Base-by-base conservation (phyloP, 1,284 basidiomycete species). In the Cystobasidiaceae sp. region DNA sequence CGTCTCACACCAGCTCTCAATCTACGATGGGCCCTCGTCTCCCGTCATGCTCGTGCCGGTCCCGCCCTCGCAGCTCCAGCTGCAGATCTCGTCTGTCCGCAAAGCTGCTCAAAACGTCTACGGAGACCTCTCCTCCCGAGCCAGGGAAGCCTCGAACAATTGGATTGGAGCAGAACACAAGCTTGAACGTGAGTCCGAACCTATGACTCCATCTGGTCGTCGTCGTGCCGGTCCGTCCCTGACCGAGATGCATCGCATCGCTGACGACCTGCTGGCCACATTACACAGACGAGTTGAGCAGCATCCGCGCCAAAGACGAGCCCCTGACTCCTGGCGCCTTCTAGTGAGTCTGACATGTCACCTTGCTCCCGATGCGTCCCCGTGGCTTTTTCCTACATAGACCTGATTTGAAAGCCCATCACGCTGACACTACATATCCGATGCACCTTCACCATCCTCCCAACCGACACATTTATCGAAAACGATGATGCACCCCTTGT, bases 91-190 rank as follows among this genome's bases (percentile, higher is more conserved):
- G n/a, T 54, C 60, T 9, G 32, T 63, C 27, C 23, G 60, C 23
- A 63, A 54, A 41, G 49, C 60, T 25, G 37, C 60, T 15, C 44
- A 63, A 55, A 30, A 34, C 15, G 21, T 55, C 9, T 63, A 63
- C 27, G 50, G 41, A 11, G 39, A 44, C 51, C 32, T 50, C 25
- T 41, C 37, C 23, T 9, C n/a, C 37, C 21, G 33, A 21, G 45
- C 56, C 13, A 45, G 66, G 17, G 28, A 27, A 32, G 64, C 65
- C 32, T 68, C 68, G 17, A 58, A 71, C 33, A 66, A 66, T 11
- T 74, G 73, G 70, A 73, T 77, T 66, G 54, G 59, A 2, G 51
- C 71, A 33, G 76, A 77, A 65, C 68, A 71, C 28, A 59, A 65
- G 25, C 60, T 76, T 33, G 74, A 75, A 46, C 64, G 71, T 71